Conservation (phyloP, 169 alveolate genomes). For the Cryptosporidium sp. region DNA sequence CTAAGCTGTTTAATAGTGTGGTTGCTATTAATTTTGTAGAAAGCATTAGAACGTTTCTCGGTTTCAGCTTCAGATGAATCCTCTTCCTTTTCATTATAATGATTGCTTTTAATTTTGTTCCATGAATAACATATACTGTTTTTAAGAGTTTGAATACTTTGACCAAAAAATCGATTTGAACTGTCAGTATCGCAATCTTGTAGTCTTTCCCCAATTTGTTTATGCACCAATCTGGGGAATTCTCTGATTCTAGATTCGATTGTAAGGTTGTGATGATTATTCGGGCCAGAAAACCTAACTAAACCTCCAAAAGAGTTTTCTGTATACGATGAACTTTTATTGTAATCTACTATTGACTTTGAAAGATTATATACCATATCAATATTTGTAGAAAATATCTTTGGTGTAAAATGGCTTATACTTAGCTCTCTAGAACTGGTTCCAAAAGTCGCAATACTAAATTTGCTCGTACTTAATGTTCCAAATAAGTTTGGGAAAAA, state of each 20-base stretch:
- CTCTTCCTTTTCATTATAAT: background rate
- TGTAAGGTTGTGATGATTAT: constrained; percentile 1
- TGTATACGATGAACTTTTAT: constrained; percentile 12
- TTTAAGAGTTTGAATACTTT: constrained; percentile 24
- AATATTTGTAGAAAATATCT: constrained; percentile 23
- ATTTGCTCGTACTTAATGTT: constrained; percentile 57
- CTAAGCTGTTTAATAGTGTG: constrained; percentile 34
- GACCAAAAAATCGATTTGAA: background rate
- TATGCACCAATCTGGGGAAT: background rate
- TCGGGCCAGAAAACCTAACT: constrained; percentile 28
- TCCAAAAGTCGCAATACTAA: constrained; percentile 54
- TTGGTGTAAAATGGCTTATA: constrained; percentile 49
- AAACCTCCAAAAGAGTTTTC: constrained; percentile 61
- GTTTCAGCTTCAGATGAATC: background rate
- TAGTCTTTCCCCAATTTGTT: background rate
- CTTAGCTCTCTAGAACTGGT: constrained; percentile 25
- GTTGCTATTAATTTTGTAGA: background rate
- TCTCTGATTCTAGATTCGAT: constrained; percentile 58
- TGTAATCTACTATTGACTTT: constrained; percentile 17
- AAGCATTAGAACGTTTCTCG: background rate
- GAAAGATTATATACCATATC: constrained; percentile 55
- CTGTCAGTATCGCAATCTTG: background rate
- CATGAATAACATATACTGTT: constrained; percentile 61
- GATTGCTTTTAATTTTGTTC: constrained; percentile 14
- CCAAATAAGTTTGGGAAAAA: constrained; percentile 57